These are phyloP conservation scores for Hyphopichia buzzinii DNA, from an alignment of 1,139 yeast species.

Conservation along the genomic window DNA sequence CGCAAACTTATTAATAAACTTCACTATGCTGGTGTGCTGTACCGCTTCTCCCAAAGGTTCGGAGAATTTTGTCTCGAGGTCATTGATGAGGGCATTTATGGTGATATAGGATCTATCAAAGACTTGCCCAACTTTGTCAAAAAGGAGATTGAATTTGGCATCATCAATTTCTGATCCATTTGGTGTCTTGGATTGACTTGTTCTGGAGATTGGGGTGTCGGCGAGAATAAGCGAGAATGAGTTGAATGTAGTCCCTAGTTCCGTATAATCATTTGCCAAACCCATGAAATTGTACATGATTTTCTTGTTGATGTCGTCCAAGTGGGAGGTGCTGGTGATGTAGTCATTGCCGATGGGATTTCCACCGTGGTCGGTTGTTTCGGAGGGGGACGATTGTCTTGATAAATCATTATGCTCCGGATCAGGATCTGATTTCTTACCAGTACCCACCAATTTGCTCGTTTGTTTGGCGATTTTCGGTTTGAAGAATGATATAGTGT, in stretches of 20 bases:
- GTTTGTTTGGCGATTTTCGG: constrained; percentile 29
- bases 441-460: constrained; percentile 17
- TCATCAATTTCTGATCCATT: constrained; percentile 20
- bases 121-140: constrained; percentile 76
- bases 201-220: constrained; percentile 26
- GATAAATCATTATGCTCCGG: constrained; percentile 4
- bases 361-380: constrained; percentile 10
- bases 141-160: constrained; percentile 36
- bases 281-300: constrained; percentile 63
- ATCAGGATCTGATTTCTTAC: constrained; percentile 3
- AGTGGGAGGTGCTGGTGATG: constrained; percentile 37
- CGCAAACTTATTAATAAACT: constrained; percentile 68
- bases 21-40: constrained; percentile 67
- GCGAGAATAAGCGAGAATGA: constrained; percentile 68
- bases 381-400: constrained; percentile 3
- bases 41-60: constrained; percentile 86
- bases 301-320: constrained; percentile 67
- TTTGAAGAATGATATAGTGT: constrained; percentile 34
- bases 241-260: constrained; percentile 69
- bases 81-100: constrained; percentile 65
- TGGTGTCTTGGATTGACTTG: constrained; percentile 13
- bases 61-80: constrained; percentile 68
- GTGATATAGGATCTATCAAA: constrained; percentile 71
- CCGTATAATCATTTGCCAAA: constrained; percentile 64
- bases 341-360: constrained; percentile 9